Evolutionary conservation across 768 basidiomycete species (phyloP).

Genomic region (Xerocomellus chrysenteron): DNA sequence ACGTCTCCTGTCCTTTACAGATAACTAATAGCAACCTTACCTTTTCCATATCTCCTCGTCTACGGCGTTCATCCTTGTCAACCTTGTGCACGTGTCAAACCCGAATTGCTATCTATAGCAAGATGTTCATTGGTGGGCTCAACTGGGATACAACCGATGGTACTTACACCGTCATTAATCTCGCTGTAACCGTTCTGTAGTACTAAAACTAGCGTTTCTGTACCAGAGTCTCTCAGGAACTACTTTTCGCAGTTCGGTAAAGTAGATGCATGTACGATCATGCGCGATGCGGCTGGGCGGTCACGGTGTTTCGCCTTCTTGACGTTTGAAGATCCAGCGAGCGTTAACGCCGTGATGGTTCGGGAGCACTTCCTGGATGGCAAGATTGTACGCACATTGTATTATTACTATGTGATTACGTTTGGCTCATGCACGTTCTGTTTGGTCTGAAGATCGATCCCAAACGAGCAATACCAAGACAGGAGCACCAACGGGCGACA

Average conservation of each 20-base stretch:
- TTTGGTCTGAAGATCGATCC: conserved; percentile 81
- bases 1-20: conserved; percentile 62
- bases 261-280: conserved; percentile 97
- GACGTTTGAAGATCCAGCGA: conserved; percentile 90
- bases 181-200: conserved; percentile 39
- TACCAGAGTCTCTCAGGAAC: conserved; percentile 68
- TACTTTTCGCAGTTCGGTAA: conserved; percentile 97
- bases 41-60: conserved; percentile 35
- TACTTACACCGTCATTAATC: conserved; percentile 49
- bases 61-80: conserved; percentile 27
- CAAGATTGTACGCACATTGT: conserved; percentile 76
- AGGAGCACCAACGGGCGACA: conserved; percentile 90
- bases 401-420: conserved; percentile 8
- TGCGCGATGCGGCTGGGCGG: conserved; percentile 93
- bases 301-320: conserved; percentile 98
- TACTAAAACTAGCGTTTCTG: conserved; percentile 38
- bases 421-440: conserved; percentile 20
- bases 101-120: conserved; percentile 57
- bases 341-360: conserved; percentile 95
- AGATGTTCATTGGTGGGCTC: conserved; percentile 99
- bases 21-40: conserved; percentile 77
- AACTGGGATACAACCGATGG: conserved; percentile 99
- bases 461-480: conserved; percentile 96
- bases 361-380: conserved; percentile 95
- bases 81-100: conserved; percentile 26